phyloP scores from a whole-genome alignment of 257 asterid genomes.

The Forsythia suspensa region DNA sequence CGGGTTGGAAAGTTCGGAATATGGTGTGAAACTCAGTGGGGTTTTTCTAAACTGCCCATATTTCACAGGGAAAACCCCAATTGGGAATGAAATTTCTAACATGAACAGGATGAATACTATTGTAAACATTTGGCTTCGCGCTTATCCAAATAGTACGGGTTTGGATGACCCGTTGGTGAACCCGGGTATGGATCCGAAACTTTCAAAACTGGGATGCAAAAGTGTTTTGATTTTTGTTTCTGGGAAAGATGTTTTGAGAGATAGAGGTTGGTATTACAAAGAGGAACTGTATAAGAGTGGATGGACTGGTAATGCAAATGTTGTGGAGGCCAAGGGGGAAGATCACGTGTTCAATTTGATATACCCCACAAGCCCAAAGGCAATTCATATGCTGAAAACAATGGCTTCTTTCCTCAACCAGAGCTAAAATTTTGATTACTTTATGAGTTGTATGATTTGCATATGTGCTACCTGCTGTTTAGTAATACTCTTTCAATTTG shows the following conservation, averaged over 20 bases:
- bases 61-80: conserved; percentile 55
- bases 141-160: conserved; percentile 48
- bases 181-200: conserved; percentile 40
- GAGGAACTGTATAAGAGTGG: conserved; percentile 35
- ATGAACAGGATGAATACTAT: conserved; percentile 1
- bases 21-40: conserved; percentile 35
- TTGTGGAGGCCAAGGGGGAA: conserved; percentile 41
- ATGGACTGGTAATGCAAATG: conserved; percentile 39
- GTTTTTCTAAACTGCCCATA: conserved; percentile 55
- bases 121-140: conserved; percentile 41
- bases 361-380: conserved; percentile 23
- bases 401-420: conserved; percentile 38
- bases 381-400: conserved; percentile 20
- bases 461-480: no score
- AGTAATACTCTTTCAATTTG: no score
- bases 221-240: conserved; percentile 41
- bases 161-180: conserved; percentile 54
- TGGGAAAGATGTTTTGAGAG: conserved; percentile 39
- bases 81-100: conserved; percentile 37
- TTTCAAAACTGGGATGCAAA: conserved; percentile 27
- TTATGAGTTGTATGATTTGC: no score
- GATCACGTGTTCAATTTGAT: conserved; percentile 33
- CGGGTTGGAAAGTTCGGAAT: conserved; percentile 32
- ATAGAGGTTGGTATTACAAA: conserved; percentile 36
- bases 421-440: not conserved